phyloP scores from a whole-genome alignment of 2,329 filamentous ascomycete species.

The Hirsutella rhossiliensis region DNA sequence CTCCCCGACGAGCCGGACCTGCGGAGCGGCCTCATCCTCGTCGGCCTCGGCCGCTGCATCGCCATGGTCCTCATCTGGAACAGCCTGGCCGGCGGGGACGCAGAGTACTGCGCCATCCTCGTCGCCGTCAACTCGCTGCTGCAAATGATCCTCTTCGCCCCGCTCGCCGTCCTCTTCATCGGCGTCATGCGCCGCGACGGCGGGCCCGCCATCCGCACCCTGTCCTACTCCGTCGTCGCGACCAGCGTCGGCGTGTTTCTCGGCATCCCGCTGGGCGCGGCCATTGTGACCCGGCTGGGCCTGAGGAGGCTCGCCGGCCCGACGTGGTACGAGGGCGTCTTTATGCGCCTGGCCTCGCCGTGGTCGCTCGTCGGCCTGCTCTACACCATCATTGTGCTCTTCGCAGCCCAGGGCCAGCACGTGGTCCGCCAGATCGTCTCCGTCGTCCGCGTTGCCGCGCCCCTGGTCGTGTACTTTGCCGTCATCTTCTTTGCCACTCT shows the following conservation, averaged over 20 bases:
- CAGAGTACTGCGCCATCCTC: conserved; percentile 72
- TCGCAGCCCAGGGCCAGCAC: conserved; percentile 65
- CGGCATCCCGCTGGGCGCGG: conserved; percentile 70
- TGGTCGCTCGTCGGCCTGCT: conserved; percentile 73
- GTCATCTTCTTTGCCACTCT: conserved; percentile 63
- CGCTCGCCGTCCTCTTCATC: conserved; percentile 58
- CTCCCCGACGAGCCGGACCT: conserved; percentile 46
- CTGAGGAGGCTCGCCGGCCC: conserved; percentile 43
- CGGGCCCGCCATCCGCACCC: conserved; percentile 13
- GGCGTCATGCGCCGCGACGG: conserved; percentile 46
- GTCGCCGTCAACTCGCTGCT: conserved; percentile 65
- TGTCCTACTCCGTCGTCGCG: conserved; percentile 57
- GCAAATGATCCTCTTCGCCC: conserved; percentile 63
- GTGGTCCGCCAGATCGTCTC: conserved; percentile 77
- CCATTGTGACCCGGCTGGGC: conserved; percentile 57
- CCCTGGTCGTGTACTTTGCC: conserved; percentile 70
- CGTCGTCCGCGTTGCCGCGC: conserved; percentile 69
- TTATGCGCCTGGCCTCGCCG: conserved; percentile 57
- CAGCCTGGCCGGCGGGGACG: conserved; percentile 57
- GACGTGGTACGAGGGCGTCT: conserved; percentile 53
- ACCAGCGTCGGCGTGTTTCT: conserved; percentile 76
- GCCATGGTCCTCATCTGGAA: conserved; percentile 81
- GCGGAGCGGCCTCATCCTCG: conserved; percentile 62
- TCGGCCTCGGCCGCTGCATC: conserved; percentile 75
- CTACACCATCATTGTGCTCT: conserved; percentile 78